Evolutionary conservation across 257 asterid species (phyloP), one percentile per base, ranked within the genome.

Genomic region (Primulina huaijiensis): DNA sequence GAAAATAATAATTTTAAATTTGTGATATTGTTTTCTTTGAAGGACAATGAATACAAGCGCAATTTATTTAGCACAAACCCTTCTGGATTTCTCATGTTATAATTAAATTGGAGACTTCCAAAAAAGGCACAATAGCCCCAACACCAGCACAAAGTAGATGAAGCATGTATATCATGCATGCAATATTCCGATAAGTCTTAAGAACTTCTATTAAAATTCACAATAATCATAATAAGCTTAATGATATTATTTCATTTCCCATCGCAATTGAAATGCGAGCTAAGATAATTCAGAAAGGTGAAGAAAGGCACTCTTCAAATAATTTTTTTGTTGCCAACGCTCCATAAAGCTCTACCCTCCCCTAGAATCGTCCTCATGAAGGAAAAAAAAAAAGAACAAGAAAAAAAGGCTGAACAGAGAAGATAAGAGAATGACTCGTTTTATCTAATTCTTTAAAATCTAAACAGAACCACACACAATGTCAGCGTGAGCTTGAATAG

Each of bases 401-500:
- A 68, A 55, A 34, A 38, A 65, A 38, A 68, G 50, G 50, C 17
- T 12, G 53, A 12, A 43, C 5, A 43, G 19, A 46, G 55, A 12
- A 46, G 19, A 46, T 3, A 46, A 46, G 55, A 50, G 67, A 19
- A 17, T 6, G 53, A 52, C 56, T 56, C 60, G 52, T 30, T 8
- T 21, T 0, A 27, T 30, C n/a, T 37, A 7, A 66, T 52, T 56
- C 7, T 46, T 14, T 14, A 69, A 14, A 53, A 35, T 27, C 14
- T 64, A 62, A 64, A 14, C 6, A 23, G 57, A 59, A 78, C 8
- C 50, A 79, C 96, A 83, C 69, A 89, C 99, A 75, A 94, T 89
- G 78, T 91, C 97, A 31, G 82, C 85, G 40, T 83, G 92, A 60
- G 97, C 74, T 79, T 90, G 95, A 74, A 86, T 80, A 46, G 94